phyloP scores from a whole-genome alignment of 2,329 filamentous ascomycete genomes.

The Neonectria sp. region DNA sequence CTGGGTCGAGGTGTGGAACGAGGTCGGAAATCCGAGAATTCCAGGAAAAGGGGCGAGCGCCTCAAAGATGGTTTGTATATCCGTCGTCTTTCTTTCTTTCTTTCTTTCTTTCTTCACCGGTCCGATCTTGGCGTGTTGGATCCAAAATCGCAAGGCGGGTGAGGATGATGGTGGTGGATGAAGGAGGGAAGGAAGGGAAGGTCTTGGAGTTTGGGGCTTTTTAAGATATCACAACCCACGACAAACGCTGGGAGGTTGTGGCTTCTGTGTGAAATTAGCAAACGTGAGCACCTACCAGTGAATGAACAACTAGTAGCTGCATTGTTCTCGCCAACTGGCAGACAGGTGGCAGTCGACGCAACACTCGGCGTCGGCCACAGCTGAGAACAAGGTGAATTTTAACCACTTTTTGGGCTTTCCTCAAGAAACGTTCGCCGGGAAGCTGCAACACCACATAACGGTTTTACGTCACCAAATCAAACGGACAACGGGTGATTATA shows the following conservation, averaged over 20 bases:
- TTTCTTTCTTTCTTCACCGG: not conserved
- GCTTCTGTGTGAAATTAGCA: not conserved
- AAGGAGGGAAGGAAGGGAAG: conserved; percentile 1
- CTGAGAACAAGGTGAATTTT: not conserved
- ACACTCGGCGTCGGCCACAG: not conserved
- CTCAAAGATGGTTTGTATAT: not conserved
- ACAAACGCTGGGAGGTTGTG: not conserved
- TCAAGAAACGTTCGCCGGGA: not conserved
- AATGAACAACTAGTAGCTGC: not conserved
- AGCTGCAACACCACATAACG: not conserved
- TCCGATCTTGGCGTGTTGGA: not conserved
- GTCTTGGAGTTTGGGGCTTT: no score
- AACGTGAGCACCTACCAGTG: not conserved
- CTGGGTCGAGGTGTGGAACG: not conserved
- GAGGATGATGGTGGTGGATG: not conserved
- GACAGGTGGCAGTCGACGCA: conserved; percentile 3
- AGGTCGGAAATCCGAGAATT: no score
- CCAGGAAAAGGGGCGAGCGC: not conserved
- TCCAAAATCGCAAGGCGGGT: not conserved
- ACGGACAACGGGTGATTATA: not conserved
- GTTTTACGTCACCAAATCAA: not conserved
- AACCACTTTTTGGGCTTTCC: not conserved
- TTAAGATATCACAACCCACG: not conserved
- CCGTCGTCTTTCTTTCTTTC: not conserved
- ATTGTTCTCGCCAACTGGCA: conserved; percentile 4